Evolutionary conservation across 2,329 filamentous ascomycete species (phyloP).

Genomic region (Cladorrhinum sp.): DNA sequence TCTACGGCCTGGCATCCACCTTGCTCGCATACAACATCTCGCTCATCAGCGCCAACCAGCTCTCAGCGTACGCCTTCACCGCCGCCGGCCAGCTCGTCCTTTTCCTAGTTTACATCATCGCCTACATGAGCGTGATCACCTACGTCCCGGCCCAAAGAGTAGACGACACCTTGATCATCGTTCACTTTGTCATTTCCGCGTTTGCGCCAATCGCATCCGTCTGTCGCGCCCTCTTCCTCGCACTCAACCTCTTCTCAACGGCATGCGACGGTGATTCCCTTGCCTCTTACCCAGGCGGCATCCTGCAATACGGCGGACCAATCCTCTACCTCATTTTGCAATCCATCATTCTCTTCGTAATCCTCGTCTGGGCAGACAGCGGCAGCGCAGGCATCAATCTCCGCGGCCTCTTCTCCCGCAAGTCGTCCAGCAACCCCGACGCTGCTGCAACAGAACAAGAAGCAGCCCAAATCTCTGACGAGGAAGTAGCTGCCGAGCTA

Average conservation of each 20-base stretch:
- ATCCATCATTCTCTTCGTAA: constrained; percentile 63
- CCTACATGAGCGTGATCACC: constrained; percentile 68
- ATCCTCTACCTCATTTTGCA: constrained; percentile 81
- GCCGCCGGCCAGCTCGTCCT: constrained; percentile 71
- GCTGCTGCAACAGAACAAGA: constrained; percentile 30
- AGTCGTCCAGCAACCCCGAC: background rate
- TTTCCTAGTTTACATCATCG: constrained; percentile 69
- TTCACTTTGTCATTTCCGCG: constrained; percentile 71
- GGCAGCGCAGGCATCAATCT: constrained; percentile 61
- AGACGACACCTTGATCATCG: constrained; percentile 63
- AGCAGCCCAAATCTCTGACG: constrained; percentile 38
- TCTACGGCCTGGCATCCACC: constrained; percentile 77
- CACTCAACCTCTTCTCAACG: constrained; percentile 79
- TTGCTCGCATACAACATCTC: constrained; percentile 79
- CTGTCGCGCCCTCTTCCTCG: constrained; percentile 69
- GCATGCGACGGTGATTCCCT: constrained; percentile 66
- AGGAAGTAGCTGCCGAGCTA: constrained; percentile 64
- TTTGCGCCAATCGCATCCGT: constrained; percentile 76
- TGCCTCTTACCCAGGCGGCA: constrained; percentile 64
- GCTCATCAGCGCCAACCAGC: constrained; percentile 72
- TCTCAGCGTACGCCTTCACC: constrained; percentile 80
- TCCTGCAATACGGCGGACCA: constrained; percentile 76
- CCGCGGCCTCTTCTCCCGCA: constrained; percentile 39
- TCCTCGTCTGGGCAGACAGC: constrained; percentile 78
- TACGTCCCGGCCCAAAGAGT: constrained; percentile 69